Base-by-base conservation (phyloP, 306 rosid species). In the Gastrolobium bilobum region DNA sequence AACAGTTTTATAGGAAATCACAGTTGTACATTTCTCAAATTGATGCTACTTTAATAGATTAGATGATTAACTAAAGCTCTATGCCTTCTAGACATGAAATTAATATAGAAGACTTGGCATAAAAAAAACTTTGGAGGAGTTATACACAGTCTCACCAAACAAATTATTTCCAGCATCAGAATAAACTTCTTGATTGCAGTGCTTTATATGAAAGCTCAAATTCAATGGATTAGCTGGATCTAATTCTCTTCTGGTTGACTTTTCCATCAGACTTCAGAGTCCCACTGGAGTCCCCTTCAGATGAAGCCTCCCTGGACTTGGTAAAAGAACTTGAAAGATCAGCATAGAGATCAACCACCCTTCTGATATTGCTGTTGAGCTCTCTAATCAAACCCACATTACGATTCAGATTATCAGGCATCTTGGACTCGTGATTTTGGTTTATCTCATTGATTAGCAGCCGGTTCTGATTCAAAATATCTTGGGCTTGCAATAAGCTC, bases 261-360 rank as follows among this genome's bases (percentile, higher is more conserved):
- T 90, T 92, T 65, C 96, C 96, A 85, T 90, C 92, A 1, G 96
- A 93, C 72, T 84, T 90, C 20, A 89, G 79, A 62, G 91, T 93
- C 29, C 94, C 96, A 53, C 86, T 88, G 4, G 96, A 91, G 47
- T 93, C 97, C 10, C 90, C 94, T 83, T 93, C 97, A 0, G 94
- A 91, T 33, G 97, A 93, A 86, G 90, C 93, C 42, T 90, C 97
- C 57, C 77, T 40, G 48, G 97, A 90, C 80, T 87, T 91, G 71
- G 90, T 64, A 77, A 91, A 89, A 58, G 92, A 88, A 56, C 76
- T 87, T 34, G 97, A 93, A 70, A 93, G 92, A 81, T 90, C 91
- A 63, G 93, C 97, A 84, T 93, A 93, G 64, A 93, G 93, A 89
- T 93, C 97, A 66, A 93, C 98, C 71, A 93, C 98, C 85, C 98